Evolutionary conservation across 2,329 filamentous ascomycete genomes (phyloP), one percentile per base, ranked within the genome.

Genomic region (Sporothrix curviconia): DNA sequence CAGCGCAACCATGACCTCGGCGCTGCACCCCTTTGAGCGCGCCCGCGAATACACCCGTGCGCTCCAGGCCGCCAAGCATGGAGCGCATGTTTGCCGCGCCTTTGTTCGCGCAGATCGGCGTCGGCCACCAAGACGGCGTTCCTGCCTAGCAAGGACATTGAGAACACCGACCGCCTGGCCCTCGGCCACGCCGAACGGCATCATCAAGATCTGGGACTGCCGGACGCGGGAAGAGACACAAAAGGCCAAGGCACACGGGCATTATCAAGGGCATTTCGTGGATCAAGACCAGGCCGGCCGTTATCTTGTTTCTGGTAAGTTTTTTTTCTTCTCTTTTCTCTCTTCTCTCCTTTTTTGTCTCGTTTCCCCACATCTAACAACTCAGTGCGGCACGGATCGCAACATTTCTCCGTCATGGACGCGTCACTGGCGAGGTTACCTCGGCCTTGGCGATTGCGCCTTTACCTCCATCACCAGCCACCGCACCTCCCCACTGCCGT

Each of bases 41-140:
- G 92, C 92, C 47, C 79, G 91, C 71, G 92, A 96, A 75, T 92
- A 91, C 69, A 90, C 85, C 14, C 76, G 78, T 56, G 78, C 79
- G 7, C 71, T 82, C 62, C 81, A 90, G 82, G 92, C 92, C 25
- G 90, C 91, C 59, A 96, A 96, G 72, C n/a, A 76, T 96, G 61
- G 90, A 96, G 74, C 87, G 92, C 65, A 92, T 96, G 87, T 95
- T 72, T 49, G 81, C 77, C 7, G 74, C 76, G 59, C 77, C 78
- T 3, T 96, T 96, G 68, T 75, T 99, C 44, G 89, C 82, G 1
- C 90, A 96, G 70, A 83, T 99, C 24, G 92, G 92, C 55, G 80
- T 83, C 32, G 92, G 94, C 19, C 94, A 99, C 73, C 89, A 96
- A 57, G 94, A 99, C 67, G 94, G 94, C 62, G 84, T 89, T 94